Base-by-base conservation (phyloP, 1,139 yeast genomes). In the Geotrichum aggregatum region DNA sequence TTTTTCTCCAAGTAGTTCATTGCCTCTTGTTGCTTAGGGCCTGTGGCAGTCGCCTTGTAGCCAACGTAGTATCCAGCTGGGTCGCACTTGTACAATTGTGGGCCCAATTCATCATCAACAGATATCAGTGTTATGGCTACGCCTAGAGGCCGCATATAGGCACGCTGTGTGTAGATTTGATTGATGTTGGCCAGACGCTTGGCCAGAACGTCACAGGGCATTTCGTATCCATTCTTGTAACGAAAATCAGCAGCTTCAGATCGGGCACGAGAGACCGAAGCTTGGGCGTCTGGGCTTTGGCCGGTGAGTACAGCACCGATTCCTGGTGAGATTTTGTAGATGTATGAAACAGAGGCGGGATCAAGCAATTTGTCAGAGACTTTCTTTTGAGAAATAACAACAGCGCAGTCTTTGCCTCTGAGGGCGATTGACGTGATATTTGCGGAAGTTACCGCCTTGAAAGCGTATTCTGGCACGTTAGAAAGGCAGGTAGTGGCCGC, bases 11-110 rank as follows among this genome's bases (percentile, higher is more conserved):
- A 16, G 11, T 34, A 16, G 11, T 34, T 34, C 38, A 34, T 39
- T 6, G 43, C 43, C 28, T 39, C 43, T 13, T 39, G 43, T 39
- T 39, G 43, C 24, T 39, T 39, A 13, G 43, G 43, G n/a, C 38
- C 38, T 16, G 18, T 34, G 11, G 18, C 4, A n/a, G 38, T 34
- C 38, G 38, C 38, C 38, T 16, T 34, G 38, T 34, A n/a, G 14
- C 38, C 38, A 34, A 34, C 38, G 18, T 34, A 34, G 28, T 34
- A 34, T n/a, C 38, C 38, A 34, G 38, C 38, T n/a, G 18, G 38
- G 6, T 34, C 38, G 18, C 38, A n/a, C 11, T 34, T 34, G 38
- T 4, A 34, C 11, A 34, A 4, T 34, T 34, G 38, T n/a, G 38
- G 38, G 38, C 19, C 38, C 38, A 34, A n/a, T 16, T 34, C 38